These are phyloP conservation scores for Hymenoscyphus linearis DNA, from an alignment of 2,329 filamentous ascomycete genomes.

Conservation along the genomic window DNA sequence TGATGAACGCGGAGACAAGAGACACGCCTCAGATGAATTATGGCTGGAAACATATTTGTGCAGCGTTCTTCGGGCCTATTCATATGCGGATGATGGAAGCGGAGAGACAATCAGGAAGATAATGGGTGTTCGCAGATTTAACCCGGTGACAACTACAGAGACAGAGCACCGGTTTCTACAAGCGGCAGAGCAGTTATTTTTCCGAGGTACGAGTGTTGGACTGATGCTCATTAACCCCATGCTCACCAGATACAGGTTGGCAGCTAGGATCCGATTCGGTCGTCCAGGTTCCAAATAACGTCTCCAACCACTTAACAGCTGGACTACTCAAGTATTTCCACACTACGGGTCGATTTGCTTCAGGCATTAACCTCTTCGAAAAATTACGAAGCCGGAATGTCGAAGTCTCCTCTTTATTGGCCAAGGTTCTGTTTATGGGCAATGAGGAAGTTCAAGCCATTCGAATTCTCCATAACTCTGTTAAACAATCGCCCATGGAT, in stretches of 20 bases:
- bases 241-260: constrained; percentile 57
- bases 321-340: constrained; percentile 91
- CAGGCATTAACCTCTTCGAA: constrained; percentile 95
- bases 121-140: constrained; percentile 93
- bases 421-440: constrained; percentile 87
- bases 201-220: constrained; percentile 58
- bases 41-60: constrained; percentile 98
- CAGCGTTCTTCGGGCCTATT: constrained; percentile 88
- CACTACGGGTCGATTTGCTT: constrained; percentile 89
- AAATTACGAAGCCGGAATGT: constrained; percentile 87
- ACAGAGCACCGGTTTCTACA: constrained; percentile 94
- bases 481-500: constrained; percentile 94
- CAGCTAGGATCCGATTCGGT: constrained; percentile 95
- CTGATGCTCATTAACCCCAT: neutral
- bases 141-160: constrained; percentile 96
- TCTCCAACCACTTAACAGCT: constrained; percentile 92
- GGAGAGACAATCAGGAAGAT: constrained; percentile 95
- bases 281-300: constrained; percentile 94
- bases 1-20: constrained; percentile 92
- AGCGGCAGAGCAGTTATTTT: constrained; percentile 91
- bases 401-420: constrained; percentile 87
- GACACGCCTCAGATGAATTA: constrained; percentile 84
- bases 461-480: constrained; percentile 76
- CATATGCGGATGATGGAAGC: constrained; percentile 91
- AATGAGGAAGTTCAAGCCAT: constrained; percentile 98